Base-by-base conservation (phyloP, 2,329 filamentous ascomycete species). In the Aspergillus ochraceus region DNA sequence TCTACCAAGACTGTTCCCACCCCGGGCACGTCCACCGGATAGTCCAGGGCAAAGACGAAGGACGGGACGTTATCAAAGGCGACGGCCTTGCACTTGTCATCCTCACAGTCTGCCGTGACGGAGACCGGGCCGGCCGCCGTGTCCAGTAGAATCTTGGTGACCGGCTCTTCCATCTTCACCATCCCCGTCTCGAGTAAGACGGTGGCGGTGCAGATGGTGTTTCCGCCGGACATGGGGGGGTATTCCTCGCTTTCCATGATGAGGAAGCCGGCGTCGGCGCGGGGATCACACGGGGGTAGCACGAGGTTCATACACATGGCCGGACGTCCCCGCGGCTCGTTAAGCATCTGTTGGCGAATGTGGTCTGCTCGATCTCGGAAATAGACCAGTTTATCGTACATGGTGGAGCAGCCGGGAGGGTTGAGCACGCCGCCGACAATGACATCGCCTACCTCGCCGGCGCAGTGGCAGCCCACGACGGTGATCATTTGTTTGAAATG, bases 111-210 rank as follows among this genome's bases (percentile, higher is more conserved):
- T 0, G 79, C 79, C 3, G 68, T 77, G 0, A 79, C 72, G 0
- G 57, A 58, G 4, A 82, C 74, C 6, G 81, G 60, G 0, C 79
- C 79, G 0, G 80, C 80, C 0, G 79, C 72, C 0, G 80, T 79
- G 55, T 83, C 79, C 4, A 82, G 68, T 2, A 61, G 68, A 1
- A 82, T 30, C 6, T 66, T 64, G 0, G 79, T 81, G 0, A 74
- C 54, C 0, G 79, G 80, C 60, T 81, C 78, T 6, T 67, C 63
- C 77, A 82, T 81, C 0, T 68, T 63, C 1, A 82, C 56, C 72
- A 81, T 81, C 0, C 79, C 79, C 0, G 78, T 81, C 59, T 82
- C 80, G 10, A 82, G 64, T 17, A 83, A 65, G 0, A 80, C 79
- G 0, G 80, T 82, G 0, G 75, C 66, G 0, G 76, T 78, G 47